Evolutionary conservation across 1,139 yeast genomes (phyloP).

Genomic region (Sugiyamaella japonica): DNA sequence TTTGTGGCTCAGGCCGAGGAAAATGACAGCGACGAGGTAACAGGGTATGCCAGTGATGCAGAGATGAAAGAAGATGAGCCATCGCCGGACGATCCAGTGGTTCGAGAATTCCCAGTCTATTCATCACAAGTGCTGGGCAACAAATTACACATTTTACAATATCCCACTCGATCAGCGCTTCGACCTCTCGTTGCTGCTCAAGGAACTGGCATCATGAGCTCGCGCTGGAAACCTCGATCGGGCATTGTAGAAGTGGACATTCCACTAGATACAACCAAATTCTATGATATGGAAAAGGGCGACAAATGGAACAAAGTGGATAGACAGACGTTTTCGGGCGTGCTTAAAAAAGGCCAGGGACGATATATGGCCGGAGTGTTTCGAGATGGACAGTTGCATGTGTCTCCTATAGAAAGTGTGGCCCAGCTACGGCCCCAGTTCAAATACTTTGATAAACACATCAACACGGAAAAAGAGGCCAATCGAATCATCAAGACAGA

Average conservation of each 20-base stretch:
- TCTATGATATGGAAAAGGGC: constrained; percentile 64
- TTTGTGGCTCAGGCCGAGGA: constrained; percentile 14
- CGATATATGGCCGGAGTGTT: constrained; percentile 60
- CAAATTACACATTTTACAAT: constrained; percentile 58
- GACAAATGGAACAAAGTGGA: constrained; percentile 61
- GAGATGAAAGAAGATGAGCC: constrained; percentile 14
- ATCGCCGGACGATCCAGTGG: constrained; percentile 71
- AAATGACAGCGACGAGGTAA: constrained; percentile 4
- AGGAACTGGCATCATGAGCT: constrained; percentile 47
- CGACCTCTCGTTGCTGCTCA: constrained; percentile 48
- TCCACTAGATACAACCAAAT: constrained; percentile 63
- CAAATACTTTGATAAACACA: constrained; percentile 56
- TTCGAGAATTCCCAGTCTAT: constrained; percentile 71
- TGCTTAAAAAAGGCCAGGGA: constrained; percentile 42
- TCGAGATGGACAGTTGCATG: constrained; percentile 53
- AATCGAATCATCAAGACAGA: constrained; percentile 42
- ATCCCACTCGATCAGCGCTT: constrained; percentile 63
- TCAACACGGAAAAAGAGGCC: constrained; percentile 38
- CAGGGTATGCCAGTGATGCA: constrained; percentile 4
- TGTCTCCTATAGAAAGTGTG: constrained; percentile 65
- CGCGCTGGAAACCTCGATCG: constrained; percentile 63
- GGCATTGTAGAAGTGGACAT: constrained; percentile 65
- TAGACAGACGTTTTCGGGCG: constrained; percentile 66
- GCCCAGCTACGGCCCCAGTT: constrained; percentile 83
- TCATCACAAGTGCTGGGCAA: constrained; percentile 40